Conservation (phyloP, 176 grass and related monocot species). For the Juncus inflexus region DNA sequence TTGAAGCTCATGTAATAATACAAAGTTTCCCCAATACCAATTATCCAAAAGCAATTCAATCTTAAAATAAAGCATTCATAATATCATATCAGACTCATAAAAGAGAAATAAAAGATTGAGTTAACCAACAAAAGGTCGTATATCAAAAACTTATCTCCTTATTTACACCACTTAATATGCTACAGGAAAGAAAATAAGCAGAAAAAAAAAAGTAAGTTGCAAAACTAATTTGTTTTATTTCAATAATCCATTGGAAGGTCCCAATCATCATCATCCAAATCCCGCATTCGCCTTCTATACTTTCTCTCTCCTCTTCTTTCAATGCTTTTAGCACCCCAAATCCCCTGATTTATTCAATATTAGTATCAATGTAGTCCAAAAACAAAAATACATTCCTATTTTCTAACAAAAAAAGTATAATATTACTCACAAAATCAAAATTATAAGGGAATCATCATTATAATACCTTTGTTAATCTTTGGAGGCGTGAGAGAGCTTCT, state of each 20-base stretch:
- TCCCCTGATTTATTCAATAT: slow-evolving; percentile 40
- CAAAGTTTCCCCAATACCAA: too few relatives aligned
- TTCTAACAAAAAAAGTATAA: neutral
- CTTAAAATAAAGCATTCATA: too few relatives aligned
- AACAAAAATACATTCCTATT: neutral
- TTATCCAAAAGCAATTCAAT: too few relatives aligned
- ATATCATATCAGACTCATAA: too few relatives aligned
- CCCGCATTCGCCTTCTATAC: slow-evolving; percentile 32
- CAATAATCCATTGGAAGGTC: slow-evolving; percentile 81
- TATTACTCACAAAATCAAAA: neutral
- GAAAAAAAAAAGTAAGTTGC: neutral
- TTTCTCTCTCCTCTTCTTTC: slow-evolving; percentile 29
- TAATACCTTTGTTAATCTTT: slow-evolving; percentile 83
- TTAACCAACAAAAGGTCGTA: slow-evolving; percentile 12
- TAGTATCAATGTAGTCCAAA: slow-evolving; percentile 18
- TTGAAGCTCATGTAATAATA: too few relatives aligned
- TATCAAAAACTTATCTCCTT: slow-evolving; percentile 24
- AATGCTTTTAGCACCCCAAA: slow-evolving; percentile 66
- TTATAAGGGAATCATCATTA: neutral
- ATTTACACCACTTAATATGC: slow-evolving; percentile 18
- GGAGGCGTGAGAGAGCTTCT: slow-evolving; percentile 67
- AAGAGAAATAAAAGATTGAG: too few relatives aligned
- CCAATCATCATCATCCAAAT: slow-evolving; percentile 53
- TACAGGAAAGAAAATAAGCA: neutral
- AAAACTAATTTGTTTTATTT: slow-evolving; percentile 11